These are phyloP conservation scores for Dunaliella sp. DNA, from an alignment of 139 green algal genomes.

Conservation along the genomic window DNA sequence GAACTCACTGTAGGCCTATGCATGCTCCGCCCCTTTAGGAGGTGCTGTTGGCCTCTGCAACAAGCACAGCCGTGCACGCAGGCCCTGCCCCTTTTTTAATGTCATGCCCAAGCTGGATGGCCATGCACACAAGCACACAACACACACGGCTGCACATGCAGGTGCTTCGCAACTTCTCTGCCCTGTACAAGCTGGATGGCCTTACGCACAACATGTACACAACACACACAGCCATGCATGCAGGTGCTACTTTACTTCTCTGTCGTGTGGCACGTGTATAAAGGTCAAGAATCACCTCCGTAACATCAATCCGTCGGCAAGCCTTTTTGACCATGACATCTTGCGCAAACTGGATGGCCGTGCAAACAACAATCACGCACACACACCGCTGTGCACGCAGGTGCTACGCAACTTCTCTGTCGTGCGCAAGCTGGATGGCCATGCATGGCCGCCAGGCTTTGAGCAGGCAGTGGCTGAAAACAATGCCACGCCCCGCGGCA, in stretches of 20 bases:
- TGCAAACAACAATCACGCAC: not conserved
- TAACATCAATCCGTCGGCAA: too few relatives aligned
- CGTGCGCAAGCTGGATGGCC: slow-evolving; percentile 80
- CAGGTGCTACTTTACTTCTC: too few relatives aligned
- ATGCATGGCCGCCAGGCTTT: slow-evolving; percentile 81
- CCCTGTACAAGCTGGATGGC: slow-evolving; percentile 80
- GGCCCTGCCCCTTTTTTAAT: slow-evolving; percentile 82
- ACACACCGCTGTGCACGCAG: not conserved
- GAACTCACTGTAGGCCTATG: too few relatives aligned
- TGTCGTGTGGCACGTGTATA: too few relatives aligned
- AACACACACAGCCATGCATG: too few relatives aligned
- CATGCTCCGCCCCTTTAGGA: too few relatives aligned
- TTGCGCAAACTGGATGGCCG: not conserved
- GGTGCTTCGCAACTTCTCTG: slow-evolving; percentile 78
- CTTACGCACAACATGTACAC: too few relatives aligned
- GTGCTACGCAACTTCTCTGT: slow-evolving; percentile 81
- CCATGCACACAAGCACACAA: too few relatives aligned
- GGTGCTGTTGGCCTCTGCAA: too few relatives aligned
- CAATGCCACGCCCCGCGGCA: slow-evolving; percentile 61
- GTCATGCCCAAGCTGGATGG: slow-evolving; percentile 80
- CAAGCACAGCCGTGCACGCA: too few relatives aligned
- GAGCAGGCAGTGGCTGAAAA: slow-evolving; percentile 59
- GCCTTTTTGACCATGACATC: too few relatives aligned
- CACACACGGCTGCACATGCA: not conserved
- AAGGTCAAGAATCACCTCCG: too few relatives aligned